These are phyloP conservation scores for Tagetes patula DNA, from an alignment of 129 eudicot species.

Conservation along the genomic window DNA sequence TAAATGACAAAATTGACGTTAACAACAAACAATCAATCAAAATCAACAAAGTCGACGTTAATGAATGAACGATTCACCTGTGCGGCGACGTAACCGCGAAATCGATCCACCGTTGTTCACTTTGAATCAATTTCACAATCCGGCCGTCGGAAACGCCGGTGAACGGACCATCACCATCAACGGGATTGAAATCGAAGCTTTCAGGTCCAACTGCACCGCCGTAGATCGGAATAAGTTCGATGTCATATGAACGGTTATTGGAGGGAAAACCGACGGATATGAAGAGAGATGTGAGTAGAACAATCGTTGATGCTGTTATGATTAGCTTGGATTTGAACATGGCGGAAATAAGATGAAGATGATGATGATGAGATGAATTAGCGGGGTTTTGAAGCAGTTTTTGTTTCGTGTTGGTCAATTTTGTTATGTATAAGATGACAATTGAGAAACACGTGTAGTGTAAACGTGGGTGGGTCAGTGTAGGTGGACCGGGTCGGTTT, in stretches of 20 bases:
- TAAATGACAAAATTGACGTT: too few species aligned
- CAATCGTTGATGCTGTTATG: slow-evolving; percentile 26
- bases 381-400: not conserved
- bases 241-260: not conserved
- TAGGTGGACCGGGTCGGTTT: not conserved
- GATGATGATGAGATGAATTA: too few species aligned
- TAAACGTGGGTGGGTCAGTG: not conserved
- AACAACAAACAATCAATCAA: too few species aligned
- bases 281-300: slow-evolving; percentile 31
- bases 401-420: slow-evolving; percentile 17
- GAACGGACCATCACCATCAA: slow-evolving; percentile 69
- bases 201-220: slow-evolving; percentile 80
- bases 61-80: slow-evolving; percentile 32
- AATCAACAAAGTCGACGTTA: too few species aligned
- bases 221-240: slow-evolving; percentile 22
- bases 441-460: not conserved
- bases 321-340: slow-evolving; percentile 40
- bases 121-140: slow-evolving; percentile 56
- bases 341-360: not conserved
- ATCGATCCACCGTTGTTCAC: slow-evolving; percentile 50
- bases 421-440: not conserved
- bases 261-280: slow-evolving; percentile 15
- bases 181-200: slow-evolving; percentile 66
- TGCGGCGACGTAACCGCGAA: slow-evolving; percentile 70
- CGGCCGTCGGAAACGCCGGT: slow-evolving; percentile 96